These are phyloP conservation scores for Termitomyces sp. DNA, from an alignment of 768 basidiomycete species.

Conservation along the genomic window DNA sequence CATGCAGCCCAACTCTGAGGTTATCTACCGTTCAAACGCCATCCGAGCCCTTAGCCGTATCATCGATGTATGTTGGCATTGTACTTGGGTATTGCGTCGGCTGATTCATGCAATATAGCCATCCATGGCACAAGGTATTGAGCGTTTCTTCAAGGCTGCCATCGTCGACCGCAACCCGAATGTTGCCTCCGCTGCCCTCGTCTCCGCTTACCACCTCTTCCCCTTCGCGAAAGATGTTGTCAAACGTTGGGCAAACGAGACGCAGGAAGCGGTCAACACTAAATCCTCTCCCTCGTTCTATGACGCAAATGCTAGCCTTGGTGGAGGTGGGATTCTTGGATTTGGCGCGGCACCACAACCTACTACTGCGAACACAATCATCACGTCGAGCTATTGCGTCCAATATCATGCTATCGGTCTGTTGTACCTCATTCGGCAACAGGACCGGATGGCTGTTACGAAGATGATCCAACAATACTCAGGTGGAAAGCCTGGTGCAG, in stretches of 20 bases:
- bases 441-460: conserved; percentile 98
- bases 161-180: conserved; percentile 96
- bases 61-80: conserved; percentile 76
- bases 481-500: conserved; percentile 80
- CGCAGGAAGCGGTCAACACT: conserved; percentile 91
- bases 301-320: conserved; percentile 31
- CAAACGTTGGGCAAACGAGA: conserved; percentile 99
- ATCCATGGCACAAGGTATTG: conserved; percentile 99
- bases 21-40: conserved; percentile 96
- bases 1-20: conserved; percentile 98
- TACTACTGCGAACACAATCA: conserved; percentile 70
- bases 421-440: conserved; percentile 91
- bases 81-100: neutral
- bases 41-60: conserved; percentile 95
- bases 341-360: conserved; percentile 59
- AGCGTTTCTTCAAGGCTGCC: conserved; percentile 99
- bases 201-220: conserved; percentile 96
- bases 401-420: conserved; percentile 97
- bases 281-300: conserved; percentile 78
- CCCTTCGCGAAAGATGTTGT: conserved; percentile 93
- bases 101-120: conserved; percentile 46
- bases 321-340: conserved; percentile 61
- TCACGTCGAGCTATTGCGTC: conserved; percentile 87
- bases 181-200: conserved; percentile 93
- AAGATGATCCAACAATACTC: conserved; percentile 99